Base-by-base conservation (phyloP, 192 early-diverging fungal species). In the Umbelopsis sp. region DNA sequence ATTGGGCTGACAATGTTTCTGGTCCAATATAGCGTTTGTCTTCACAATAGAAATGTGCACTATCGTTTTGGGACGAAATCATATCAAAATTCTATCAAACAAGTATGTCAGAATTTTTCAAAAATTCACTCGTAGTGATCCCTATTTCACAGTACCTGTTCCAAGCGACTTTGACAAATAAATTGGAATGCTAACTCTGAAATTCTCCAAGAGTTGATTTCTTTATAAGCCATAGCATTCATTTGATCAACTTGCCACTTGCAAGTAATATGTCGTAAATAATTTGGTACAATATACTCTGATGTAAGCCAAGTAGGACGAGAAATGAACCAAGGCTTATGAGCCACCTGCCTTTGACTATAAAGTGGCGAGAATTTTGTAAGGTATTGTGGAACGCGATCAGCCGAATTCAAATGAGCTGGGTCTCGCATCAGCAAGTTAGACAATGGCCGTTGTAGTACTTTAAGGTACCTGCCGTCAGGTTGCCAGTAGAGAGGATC, bases 121-220 rank as follows among this genome's bases (percentile, higher is more conserved):
- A 35, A 35, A 5, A 1, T 10, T 18, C 13, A 37, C 30, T 61
- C 0, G 0, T 4, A 41, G 5, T 6, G 5, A 6, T 46, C 30
- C 13, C 41, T 2, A 20, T 16, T 44, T 27, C 35, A 64, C 23
- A 13, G 61, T 61, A 75, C 81, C 48, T 87, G 77, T 5, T 80
- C 76, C 12, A 81, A 46, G 9, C 87, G 77, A 22, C 78, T 67
- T 23, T 80, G 75, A 55, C 81, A 83, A 2, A 88, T 66, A 66
- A 76, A 80, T 46, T 86, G 83, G 66, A 82, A 88, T 2, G 83
- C 83, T 11, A 86, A 52, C 22, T 81, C 79, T 25, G 81, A 77
- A 30, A 86, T 77, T 0, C 80, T 69, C 27, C 72, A 77, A 12
- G 74, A 71, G 12, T 64, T 71, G 46, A 67, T 78, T 41, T 77